Base-by-base conservation (phyloP, 2,329 filamentous ascomycete genomes). In the Clarireedia hainanense region DNA sequence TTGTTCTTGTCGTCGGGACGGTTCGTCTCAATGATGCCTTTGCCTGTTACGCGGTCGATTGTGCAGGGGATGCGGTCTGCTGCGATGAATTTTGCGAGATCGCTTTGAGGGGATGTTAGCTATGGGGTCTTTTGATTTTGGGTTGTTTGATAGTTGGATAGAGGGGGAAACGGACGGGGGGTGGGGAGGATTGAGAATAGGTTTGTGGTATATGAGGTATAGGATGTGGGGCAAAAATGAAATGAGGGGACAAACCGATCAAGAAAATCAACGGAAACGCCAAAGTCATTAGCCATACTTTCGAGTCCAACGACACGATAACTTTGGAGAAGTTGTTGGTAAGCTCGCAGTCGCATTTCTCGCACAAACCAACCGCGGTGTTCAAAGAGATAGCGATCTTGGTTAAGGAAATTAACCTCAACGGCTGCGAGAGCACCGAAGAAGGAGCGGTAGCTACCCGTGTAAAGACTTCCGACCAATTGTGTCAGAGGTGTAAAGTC, bases 1-100 rank as follows among this genome's bases (percentile, higher is more conserved):
- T 96, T 96, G 80, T 97, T 97, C 85, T 99, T 99, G 76, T 96
- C 91, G 71, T 97, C 94, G 7, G 92, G 91, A 54, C 94, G 83
- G 76, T 96, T 96, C 46, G 94, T 99, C 80, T 97, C 94, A 67
- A 99, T 97, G 65, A 97, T 88, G 52, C 92, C 92, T 72, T 95
- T 94, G 63, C 92, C 94, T 58, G 91, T 89, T 62, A 99, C 94
- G 54, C 94, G 89, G 74, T 99, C 94, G 66, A 99, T 97, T 24
- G 91, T 97, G 79, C 94, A 97, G 52, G 91, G 86, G 68, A 99
- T 92, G 65, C 92, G 86, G 70, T 92, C 90, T 61, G 85, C 91
- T 15, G 94, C 94, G 68, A 99, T 97, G 75, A 99, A 99, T 68
- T 91, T 94, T 69, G 92, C 91, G 56, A 99, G 84, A 69, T 99